Percentiles rank a stretch among this genome's conserved stretches.
Evolutionary conservation across 345 rosid species (phyloP).

Genomic region (Citrus sp.): DNA sequence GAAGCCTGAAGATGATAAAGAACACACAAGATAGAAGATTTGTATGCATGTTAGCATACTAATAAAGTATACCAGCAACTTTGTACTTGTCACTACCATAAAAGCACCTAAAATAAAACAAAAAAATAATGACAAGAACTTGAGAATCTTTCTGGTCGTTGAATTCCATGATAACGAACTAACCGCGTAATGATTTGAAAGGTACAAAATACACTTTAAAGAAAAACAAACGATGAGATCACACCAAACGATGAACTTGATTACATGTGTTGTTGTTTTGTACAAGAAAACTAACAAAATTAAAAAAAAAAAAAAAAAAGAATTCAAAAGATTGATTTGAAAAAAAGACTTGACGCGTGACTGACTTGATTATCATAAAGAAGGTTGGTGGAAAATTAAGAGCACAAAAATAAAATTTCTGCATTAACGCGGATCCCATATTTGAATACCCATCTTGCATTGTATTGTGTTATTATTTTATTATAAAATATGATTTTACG

Average conservation of each 20-base stretch:
- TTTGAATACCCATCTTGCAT: not conserved
- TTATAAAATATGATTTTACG: not conserved
- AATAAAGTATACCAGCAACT: not conserved
- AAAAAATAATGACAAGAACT: not conserved
- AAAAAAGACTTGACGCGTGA: conserved; percentile 5
- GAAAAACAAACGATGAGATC: not conserved
- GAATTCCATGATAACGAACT: not conserved
- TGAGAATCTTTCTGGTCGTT: not conserved
- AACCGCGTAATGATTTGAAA: conserved; percentile 21
- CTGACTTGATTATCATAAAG: not conserved
- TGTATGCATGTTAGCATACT: not conserved
- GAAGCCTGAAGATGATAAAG: not conserved
- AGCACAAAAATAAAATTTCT: not conserved
- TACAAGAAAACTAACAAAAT: not conserved
- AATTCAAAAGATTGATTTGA: no score
- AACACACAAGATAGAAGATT: not conserved
- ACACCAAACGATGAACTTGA: not conserved
- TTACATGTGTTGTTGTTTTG: not conserved
- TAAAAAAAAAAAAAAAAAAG: no score
- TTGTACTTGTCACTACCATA: not conserved
- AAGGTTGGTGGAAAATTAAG: not conserved
- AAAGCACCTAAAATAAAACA: not conserved
- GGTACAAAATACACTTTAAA: no score
- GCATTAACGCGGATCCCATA: conserved; percentile 4
- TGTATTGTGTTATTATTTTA: no score